Base-by-base conservation (phyloP, 345 rosid species). In the Camelina neglecta region DNA sequence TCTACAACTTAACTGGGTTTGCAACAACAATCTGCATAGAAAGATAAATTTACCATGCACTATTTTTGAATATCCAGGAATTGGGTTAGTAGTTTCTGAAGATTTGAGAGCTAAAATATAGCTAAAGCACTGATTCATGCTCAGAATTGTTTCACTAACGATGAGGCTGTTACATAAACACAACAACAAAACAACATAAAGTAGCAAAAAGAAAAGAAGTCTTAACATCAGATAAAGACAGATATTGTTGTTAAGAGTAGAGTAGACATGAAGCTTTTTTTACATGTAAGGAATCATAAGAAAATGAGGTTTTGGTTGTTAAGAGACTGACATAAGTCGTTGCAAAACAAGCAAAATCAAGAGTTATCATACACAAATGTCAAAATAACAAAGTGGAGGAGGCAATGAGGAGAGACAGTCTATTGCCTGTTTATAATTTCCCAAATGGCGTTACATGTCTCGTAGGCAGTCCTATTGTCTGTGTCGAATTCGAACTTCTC, bases 401-500 rank as follows among this genome's bases (percentile, higher is more conserved):
- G 20, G 44, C 42, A 16, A 2, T 6, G 26, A 11, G 39, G 11
- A 56, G 29, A 26, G 26, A 8, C 31, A n/a, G 57, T 41, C 83
- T 84, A 83, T 65, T 75, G 51, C 45, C 23, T 59, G 76, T 81
- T 79, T 55, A 88, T 83, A 84, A 84, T 75, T 82, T 83, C 80
- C 97, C 95, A 92, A 67, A 92, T 82, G 67, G 61, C 75, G 31
- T 84, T 73, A 77, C 95, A 89, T 11, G 75, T 79, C 50, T 86
- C 95, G 45, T 79, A 83, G 23, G 83, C 51, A n/a, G 80, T 67
- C 61, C 20, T 60, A 44, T 83, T 78, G 11, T 83, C 18, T 55
- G 83, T 75, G 58, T 88, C 80, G 7, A 82, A 84, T 68, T 81
- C 85, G 51, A 92, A 87, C 80, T 77, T 85, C 60, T 85, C 85